phyloP scores from a whole-genome alignment of 1,284 basidiomycete species.

The Ustilago trichophora region DNA sequence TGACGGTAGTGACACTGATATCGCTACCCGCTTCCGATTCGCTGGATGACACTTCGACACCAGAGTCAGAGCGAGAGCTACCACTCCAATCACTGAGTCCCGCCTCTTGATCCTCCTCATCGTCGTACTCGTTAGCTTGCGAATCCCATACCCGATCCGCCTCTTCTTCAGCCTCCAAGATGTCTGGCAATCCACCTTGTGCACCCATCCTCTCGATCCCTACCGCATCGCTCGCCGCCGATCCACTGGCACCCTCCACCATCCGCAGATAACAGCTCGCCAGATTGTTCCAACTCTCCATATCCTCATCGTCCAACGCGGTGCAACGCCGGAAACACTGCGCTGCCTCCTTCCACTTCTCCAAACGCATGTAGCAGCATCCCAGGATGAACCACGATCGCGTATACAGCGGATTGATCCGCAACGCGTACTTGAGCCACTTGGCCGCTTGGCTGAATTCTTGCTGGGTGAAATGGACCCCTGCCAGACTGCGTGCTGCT shows the following conservation, averaged over 20 bases:
- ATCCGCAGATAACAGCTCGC: slow-evolving; percentile 85
- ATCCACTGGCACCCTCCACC: slow-evolving; percentile 47
- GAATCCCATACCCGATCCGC: slow-evolving; percentile 46
- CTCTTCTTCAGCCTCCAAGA: slow-evolving; percentile 45
- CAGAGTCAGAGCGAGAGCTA: slow-evolving; percentile 40
- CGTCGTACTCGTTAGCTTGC: slow-evolving; percentile 3
- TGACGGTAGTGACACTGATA: too few species aligned
- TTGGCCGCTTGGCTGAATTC: slow-evolving; percentile 75
- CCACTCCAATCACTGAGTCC: slow-evolving; percentile 40
- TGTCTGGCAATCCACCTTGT: slow-evolving; percentile 34
- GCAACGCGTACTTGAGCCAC: slow-evolving; percentile 76
- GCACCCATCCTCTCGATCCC: slow-evolving; percentile 37
- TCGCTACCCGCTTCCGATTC: slow-evolving; percentile 35
- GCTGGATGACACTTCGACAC: slow-evolving; percentile 38
- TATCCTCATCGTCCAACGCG: slow-evolving; percentile 91
- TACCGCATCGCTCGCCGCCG: slow-evolving; percentile 21
- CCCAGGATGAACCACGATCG: slow-evolving; percentile 96
- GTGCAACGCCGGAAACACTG: slow-evolving; percentile 87
- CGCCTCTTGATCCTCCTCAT: slow-evolving; percentile 11
- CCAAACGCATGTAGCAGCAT: slow-evolving; percentile 81
- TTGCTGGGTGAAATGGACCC: slow-evolving; percentile 77
- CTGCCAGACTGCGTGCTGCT: slow-evolving; percentile 89
- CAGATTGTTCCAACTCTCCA: slow-evolving; percentile 97
- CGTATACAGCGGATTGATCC: slow-evolving; percentile 86
- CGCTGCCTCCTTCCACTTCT: slow-evolving; percentile 79